Evolutionary conservation across 2,329 filamentous ascomycete species (phyloP), one percentile per base, ranked within the genome.

Genomic region (Camillea tinctor): DNA sequence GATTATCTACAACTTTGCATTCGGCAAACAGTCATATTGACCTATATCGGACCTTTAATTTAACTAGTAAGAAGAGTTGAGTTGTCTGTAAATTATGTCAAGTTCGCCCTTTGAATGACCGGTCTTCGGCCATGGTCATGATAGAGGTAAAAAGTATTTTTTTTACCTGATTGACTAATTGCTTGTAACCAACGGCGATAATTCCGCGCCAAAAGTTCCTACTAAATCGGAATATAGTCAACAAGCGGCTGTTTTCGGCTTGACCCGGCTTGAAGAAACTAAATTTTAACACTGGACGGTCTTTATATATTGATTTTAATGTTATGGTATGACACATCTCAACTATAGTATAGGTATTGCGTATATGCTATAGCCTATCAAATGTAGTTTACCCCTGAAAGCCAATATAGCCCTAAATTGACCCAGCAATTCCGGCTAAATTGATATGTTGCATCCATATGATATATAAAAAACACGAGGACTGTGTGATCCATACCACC

Each of bases 121-220:
- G 58, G 50, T 61, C 52, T 55, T 63, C 59, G 61, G 61, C 51
- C 22, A 49, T 49, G n/a, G 26, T 30, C 24, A 8, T 4, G 36
- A 44, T 15, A 15, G n/a, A n/a, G n/a, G n/a, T n/a, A 44, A 44
- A 40, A 44, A n/a, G 36, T 1, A 17, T 44, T 17, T 15, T 44
- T 44, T 11, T 2, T 44, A 44, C 5, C 36, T 44, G n/a, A 3
- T 17, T 11, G 13, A n/a, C 15, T 44, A n/a, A 4, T 44, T 11
- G 5, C 6, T 15, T 44, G 17, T 44, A 4, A 44, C 15, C 13
- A 44, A 44, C 50, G 50, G 56, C 23, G 17, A 20, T 40, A 61
- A 59, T 59, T 59, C 56, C 59, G 53, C 56, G 30, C 44, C 11
- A 44, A 21, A 17, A n/a, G 4, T 36, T 17, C n/a, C 36, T 44